A percentile compares a stretch with the other conserved stretches of the same genome.
These are phyloP conservation scores for Adansonia gregorii DNA, from an alignment of 441 rosid species.

Conservation along the genomic window DNA sequence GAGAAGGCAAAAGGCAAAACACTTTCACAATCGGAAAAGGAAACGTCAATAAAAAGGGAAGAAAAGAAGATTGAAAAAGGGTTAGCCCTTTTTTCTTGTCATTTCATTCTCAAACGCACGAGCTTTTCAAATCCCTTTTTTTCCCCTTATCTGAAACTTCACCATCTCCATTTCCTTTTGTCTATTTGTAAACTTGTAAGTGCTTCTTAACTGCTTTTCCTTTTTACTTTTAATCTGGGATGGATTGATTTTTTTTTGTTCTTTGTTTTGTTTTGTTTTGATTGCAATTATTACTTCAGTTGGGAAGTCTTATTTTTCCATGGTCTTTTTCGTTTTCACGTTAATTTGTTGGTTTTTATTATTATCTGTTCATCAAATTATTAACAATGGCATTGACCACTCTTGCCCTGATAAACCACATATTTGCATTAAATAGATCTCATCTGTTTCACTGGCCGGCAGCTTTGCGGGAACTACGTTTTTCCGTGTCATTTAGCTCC, in stretches of 20 bases:
- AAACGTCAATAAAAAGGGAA: not conserved
- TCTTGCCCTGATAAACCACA: conserved; percentile 9
- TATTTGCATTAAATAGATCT: not conserved
- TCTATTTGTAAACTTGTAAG: conserved; percentile 20
- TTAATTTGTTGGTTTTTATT: not conserved
- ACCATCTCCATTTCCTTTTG: not conserved
- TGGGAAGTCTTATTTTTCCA: not conserved
- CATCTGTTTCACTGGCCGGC: conserved; percentile 14
- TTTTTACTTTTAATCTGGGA: not conserved
- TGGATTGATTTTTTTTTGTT: not conserved
- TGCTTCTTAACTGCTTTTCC: not conserved
- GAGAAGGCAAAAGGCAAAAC: not conserved
- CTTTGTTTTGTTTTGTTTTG: not conserved
- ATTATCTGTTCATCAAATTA: not conserved
- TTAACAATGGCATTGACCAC: conserved; percentile 29
- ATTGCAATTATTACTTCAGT: conserved; percentile 15
- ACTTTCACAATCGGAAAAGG: not conserved
- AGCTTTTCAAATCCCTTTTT: not conserved
- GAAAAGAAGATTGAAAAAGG: not conserved
- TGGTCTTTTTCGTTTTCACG: not conserved
- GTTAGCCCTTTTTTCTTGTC: not conserved
- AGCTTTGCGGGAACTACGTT: conserved; percentile 20
- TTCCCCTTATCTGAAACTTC: not conserved
- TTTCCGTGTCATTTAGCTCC: not conserved
- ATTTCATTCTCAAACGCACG: not conserved